These are phyloP conservation scores for Boletus vinaceobasis DNA, from an alignment of 768 basidiomycete genomes.

Conservation along the genomic window DNA sequence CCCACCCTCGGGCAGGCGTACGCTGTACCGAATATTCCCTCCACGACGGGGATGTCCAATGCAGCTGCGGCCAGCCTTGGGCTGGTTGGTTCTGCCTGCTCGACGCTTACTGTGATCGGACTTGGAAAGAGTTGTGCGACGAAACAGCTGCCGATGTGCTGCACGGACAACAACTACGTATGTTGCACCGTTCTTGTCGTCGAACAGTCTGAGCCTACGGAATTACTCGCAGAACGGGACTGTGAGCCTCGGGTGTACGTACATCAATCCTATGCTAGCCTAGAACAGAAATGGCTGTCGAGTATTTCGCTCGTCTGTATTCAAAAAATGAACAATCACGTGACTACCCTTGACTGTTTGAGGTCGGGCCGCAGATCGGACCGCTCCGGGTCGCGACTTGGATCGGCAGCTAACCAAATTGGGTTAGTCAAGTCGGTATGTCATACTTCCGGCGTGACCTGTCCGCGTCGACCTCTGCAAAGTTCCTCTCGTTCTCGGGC, in stretches of 20 bases:
- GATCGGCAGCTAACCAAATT: too few relatives aligned
- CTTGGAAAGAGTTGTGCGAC: constrained; percentile 9
- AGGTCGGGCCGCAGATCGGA: too few relatives aligned
- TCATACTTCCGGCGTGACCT: not conserved
- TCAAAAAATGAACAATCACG: not conserved
- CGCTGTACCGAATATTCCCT: not conserved
- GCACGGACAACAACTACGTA: constrained; percentile 14
- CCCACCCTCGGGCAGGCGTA: constrained; percentile 1
- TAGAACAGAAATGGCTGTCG: not conserved
- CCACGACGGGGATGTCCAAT: constrained; percentile 7
- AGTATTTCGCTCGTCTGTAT: not conserved
- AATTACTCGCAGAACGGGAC: constrained; percentile 3
- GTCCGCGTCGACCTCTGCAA: not conserved
- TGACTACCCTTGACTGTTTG: not conserved
- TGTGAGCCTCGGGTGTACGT: constrained; percentile 12
- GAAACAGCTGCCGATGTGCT: constrained; percentile 11
- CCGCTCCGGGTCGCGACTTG: too few relatives aligned
- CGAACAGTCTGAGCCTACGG: not conserved
- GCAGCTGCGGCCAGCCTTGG: constrained; percentile 10
- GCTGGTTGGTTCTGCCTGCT: constrained; percentile 10
- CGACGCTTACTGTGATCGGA: constrained; percentile 11
- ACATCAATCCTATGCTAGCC: constrained; percentile 1
- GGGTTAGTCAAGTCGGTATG: too few relatives aligned
- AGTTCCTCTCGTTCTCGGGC: not conserved
- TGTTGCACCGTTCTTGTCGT: not conserved